These are phyloP conservation scores for Trichophyton rubrum DNA, from an alignment of 2,329 filamentous ascomycete genomes.

Conservation along the genomic window DNA sequence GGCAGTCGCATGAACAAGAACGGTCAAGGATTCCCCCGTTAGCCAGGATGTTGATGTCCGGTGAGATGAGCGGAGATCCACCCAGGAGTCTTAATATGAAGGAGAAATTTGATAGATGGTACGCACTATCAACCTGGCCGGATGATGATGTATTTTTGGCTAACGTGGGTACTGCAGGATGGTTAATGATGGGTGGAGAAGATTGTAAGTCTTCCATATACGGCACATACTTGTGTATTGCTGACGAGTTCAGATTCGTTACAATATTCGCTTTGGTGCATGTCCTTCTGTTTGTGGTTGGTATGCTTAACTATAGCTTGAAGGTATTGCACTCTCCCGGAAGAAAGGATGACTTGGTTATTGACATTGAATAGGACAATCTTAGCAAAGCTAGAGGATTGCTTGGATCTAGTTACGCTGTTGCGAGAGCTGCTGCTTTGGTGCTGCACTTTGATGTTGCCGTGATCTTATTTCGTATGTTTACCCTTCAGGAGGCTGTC, in stretches of 20 bases:
- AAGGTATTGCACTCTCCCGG: conserved; percentile 37
- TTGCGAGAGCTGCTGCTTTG: conserved; percentile 62
- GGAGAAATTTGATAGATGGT: conserved; percentile 65
- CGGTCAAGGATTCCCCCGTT: conserved; percentile 71
- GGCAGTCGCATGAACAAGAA: conserved; percentile 32
- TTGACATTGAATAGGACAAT: conserved; percentile 41
- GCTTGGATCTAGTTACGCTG: conserved; percentile 64
- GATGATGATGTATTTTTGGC: neutral
- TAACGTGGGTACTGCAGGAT: conserved; percentile 39
- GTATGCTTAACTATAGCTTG: conserved; percentile 64
- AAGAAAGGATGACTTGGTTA: neutral
- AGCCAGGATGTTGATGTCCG: conserved; percentile 69
- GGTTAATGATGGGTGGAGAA: conserved; percentile 74
- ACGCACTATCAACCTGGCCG: neutral
- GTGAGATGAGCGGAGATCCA: conserved; percentile 64
- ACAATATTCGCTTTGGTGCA: conserved; percentile 62
- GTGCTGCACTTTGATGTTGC: conserved; percentile 72
- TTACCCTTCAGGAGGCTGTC: neutral
- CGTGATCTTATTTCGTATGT: conserved; percentile 54
- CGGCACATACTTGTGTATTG: neutral
- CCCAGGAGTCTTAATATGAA: conserved; percentile 54
- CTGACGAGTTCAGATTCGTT: conserved; percentile 53
- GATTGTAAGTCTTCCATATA: conserved; percentile 49
- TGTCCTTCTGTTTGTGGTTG: conserved; percentile 65
- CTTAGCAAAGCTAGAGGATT: conserved; percentile 51